Base-by-base conservation (phyloP, 1,284 basidiomycete species). In the Puccinia horiana region DNA sequence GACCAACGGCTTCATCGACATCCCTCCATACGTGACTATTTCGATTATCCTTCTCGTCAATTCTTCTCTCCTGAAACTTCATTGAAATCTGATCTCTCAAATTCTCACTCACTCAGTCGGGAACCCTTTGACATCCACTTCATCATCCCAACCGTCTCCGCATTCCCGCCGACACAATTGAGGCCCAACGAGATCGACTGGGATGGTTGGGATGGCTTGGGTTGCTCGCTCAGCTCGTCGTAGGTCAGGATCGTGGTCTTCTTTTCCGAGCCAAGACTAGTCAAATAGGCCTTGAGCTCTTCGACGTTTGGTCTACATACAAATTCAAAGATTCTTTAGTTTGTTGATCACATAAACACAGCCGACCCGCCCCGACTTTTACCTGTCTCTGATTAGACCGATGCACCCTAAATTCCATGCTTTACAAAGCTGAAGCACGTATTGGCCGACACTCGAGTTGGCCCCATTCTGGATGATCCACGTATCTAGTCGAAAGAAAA, bases 11-110 rank as follows among this genome's bases (percentile, higher is more conserved):
- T 92, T 90, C 86, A 92, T 93, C 2, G 93, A 92, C 94, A 95
- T 95, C 8, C 92, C 93, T 37, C 94, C 94, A 83, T 95, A 95
- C 0, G 94, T 93, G 12, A 95, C 92, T 79, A 23, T 76, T 11
- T 42, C 5, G 2, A 65, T 58, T 23, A 5, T n/a, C n/a, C 37
- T 1, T 37, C 37, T 12, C 8, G 56, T 37, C 40, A 61, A 47
- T 44, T 11, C 26, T 35, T 29, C 52, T 35, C 40, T 76, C 32
- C 37, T 32, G 49, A 32, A 61, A 35, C n/a, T n/a, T n/a, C n/a
- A n/a, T n/a, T n/a, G 74, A 56, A 23, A n/a, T 44, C 29, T 18
- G 4, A 20, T 32, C 11, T 49, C n/a, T 32, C 20, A 72, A 32
- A 67, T 20, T 3, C 47, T 29, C 40, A 76, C 81, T 56, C 75